Conservation (phyloP, 179 eudicot species). For the Beta corolliflora region DNA sequence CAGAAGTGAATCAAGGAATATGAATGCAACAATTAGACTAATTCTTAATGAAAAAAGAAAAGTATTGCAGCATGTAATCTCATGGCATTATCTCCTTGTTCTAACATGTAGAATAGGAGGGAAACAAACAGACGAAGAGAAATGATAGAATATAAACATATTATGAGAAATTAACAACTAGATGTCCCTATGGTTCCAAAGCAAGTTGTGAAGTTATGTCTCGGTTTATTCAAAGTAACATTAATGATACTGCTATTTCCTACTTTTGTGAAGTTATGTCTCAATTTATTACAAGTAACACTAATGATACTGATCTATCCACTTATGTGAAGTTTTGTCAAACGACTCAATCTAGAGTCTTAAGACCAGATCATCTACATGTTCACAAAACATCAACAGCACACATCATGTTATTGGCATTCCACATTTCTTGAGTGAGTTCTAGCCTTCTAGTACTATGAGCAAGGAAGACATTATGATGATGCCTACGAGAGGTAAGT, state of each 20-base stretch:
- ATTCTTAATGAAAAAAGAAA: neutral
- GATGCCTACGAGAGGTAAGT: too few species aligned
- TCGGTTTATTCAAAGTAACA: too few species aligned
- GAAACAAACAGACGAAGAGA: neutral
- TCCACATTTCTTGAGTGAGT: constrained; percentile 90
- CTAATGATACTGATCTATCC: too few species aligned
- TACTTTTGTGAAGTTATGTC: too few species aligned
- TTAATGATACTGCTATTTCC: too few species aligned
- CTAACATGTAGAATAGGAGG: neutral
- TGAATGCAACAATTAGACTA: neutral
- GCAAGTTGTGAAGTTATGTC: constrained; percentile 27
- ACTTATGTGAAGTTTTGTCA: too few species aligned
- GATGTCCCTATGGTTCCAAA: constrained; percentile 16
- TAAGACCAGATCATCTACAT: too few species aligned
- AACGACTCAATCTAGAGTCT: too few species aligned
- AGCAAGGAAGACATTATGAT: constrained; percentile 64
- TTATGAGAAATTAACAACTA: constrained; percentile 17
- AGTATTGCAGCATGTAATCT: constrained; percentile 8
- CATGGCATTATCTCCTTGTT: neutral
- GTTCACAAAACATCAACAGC: constrained; percentile 20
- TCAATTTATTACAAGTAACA: too few species aligned
- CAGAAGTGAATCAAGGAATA: constrained; percentile 19
- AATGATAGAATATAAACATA: neutral
- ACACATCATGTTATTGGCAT: constrained; percentile 70
- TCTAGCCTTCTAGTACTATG: constrained; percentile 72